Evolutionary conservation across 2,329 filamentous ascomycete genomes (phyloP), one percentile per base, ranked within the genome.

Genomic region (Neopestalotiopsis clavispora): DNA sequence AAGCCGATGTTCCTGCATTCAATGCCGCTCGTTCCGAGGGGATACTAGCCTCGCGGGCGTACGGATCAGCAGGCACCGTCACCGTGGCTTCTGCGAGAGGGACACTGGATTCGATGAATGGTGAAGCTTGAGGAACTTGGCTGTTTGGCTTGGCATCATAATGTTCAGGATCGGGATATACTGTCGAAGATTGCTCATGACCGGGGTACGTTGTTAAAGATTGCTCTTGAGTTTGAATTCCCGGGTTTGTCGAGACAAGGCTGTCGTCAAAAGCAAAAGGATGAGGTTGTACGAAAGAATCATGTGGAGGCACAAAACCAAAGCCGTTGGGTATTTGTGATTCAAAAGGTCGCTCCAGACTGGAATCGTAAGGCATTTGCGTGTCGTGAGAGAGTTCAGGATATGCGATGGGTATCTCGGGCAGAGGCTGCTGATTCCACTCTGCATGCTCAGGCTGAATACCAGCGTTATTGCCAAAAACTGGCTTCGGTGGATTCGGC

Each of bases 1-100:
- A 78, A 14, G 74, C 70, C 32, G 68, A 71, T 28, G 71, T 13
- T 14, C 63, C 70, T 23, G 68, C 42, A 49, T 70, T 65, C 28
- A 56, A 28, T 14, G 63, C 17, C 42, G 38, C 34, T 17, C 30
- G 58, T 13, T 60, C 20, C 12, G 40, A 34, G 7, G 63, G 40
- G 4, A 40, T n/a, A 57, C 40, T 49, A 49, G 28, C 30, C 49
- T 66, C 49, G 6, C 63, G 63, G 34, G 63, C 45, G 63, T 56
- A 66, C 14, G 63, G 63, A 57, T 57, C 32, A 7, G 63, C 42
- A 12, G 63, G 63, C 10, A 40, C 63, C 23, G 63, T 66, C 23
- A 56, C 49, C 5, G 45, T 66, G 4, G 52, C 28, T 34, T 66
- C 45, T 28, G 32, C 63, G n/a, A 58, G 49, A 32, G 45, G 49